Evolutionary conservation across 192 early-diverging fungal genomes (phyloP).

Genomic region (Mortierella alpina): DNA sequence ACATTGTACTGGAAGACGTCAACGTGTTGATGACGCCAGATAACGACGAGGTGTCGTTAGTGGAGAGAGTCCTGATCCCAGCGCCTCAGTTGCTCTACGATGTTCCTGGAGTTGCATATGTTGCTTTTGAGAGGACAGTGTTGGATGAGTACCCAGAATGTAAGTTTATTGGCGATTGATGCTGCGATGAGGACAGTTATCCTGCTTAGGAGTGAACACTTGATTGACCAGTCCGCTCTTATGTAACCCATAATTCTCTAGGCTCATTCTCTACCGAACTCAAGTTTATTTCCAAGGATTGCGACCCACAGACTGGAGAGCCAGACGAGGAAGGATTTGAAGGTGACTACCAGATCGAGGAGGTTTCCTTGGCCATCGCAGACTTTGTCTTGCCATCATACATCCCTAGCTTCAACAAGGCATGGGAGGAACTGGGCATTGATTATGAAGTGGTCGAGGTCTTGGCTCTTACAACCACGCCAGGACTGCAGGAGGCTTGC

Average conservation of each 20-base stretch:
- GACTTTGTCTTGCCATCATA: constrained; percentile 94
- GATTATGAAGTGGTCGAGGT: constrained; percentile 87
- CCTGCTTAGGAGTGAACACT: no score
- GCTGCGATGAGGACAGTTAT: neutral
- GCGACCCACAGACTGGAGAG: constrained; percentile 93
- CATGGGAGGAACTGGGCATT: constrained; percentile 83
- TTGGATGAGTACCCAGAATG: constrained; percentile 68
- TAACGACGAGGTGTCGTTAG: constrained; percentile 66
- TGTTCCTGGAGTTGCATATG: constrained; percentile 82
- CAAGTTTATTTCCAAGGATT: constrained; percentile 93
- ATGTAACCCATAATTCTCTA: constrained; percentile 7
- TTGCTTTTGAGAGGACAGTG: constrained; percentile 82
- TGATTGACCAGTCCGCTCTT: no score
- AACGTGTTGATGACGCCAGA: constrained; percentile 83
- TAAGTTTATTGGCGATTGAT: constrained; percentile 42
- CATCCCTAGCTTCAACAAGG: constrained; percentile 77
- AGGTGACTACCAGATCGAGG: constrained; percentile 95
- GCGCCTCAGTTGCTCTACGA: constrained; percentile 81
- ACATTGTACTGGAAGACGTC: constrained; percentile 92
- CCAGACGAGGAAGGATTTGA: constrained; percentile 94
- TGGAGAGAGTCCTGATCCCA: constrained; percentile 78
- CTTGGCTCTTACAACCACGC: constrained; percentile 82
- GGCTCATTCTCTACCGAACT: constrained; percentile 88
- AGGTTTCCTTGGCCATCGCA: constrained; percentile 81
- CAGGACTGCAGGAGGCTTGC: constrained; percentile 83